Base-by-base conservation (phyloP, 306 rosid genomes). In the Lablab purpureus region DNA sequence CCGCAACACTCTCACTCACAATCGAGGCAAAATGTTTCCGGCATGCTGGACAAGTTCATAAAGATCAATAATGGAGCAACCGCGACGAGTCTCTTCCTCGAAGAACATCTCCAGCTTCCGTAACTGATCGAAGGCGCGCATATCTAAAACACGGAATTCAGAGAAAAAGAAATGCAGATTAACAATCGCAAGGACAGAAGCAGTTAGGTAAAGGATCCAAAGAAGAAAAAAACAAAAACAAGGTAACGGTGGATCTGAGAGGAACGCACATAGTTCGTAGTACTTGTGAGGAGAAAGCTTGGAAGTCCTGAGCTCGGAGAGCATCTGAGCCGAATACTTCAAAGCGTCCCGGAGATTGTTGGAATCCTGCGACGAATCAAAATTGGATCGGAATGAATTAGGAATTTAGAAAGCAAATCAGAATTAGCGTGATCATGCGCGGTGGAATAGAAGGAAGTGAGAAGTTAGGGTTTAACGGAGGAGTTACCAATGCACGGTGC, bases 41-140 rank as follows among this genome's bases (percentile, higher is more conserved):
- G 99, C 99, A 36, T 95, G 99, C 87, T 95, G 99, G 55, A 95
- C 99, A 66, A 93, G 98, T 83, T 95, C 99, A 58, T 93, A 95
- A 58, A 95, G 94, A 88, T 95, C 99, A 62, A 93, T 91, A 79
- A 95, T 90, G 43, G 99, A 91, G 88, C 98, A 93, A 52, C 99
- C 99, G 25, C 98, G 97, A 60, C 97, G 96, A 77, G 98, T 55
- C 94, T 95, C 99, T 90, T 95, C 98, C 91, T 87, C 91, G 54
- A 95, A 95, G 87, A 95, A 95, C 91, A 91, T 89, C 85, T 95
- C 98, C 74, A 95, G 82, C 82, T 91, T 95, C 91, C 99, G 88
- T 75, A 95, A 84, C 65, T 95, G 98, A 81, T 95, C 99, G 81
- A 95, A 95, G 13, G 98, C 98, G 14, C 99, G 97, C 99, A 95